Base-by-base conservation (phyloP, 164 flowering plant species). In the Santalum album region DNA sequence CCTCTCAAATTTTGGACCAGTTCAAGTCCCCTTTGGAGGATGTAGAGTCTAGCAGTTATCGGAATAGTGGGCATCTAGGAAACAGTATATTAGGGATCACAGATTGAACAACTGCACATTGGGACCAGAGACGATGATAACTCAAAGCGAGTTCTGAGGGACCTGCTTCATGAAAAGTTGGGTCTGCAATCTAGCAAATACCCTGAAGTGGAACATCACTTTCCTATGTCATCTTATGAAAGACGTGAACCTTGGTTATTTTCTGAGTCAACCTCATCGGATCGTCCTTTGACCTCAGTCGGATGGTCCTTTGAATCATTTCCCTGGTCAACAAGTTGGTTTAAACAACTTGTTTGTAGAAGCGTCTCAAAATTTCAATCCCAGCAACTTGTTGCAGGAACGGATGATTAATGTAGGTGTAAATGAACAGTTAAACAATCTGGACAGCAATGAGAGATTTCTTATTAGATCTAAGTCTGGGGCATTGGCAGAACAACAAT, bases 191-290 rank as follows among this genome's bases (percentile, higher is more conserved):
- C 54, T 51, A 14, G 6, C 1, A 25, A 32, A 25, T 51, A 19
- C 14, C 34, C 54, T 16, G 54, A 19, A 10, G 25, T 51, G 17
- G 54, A 51, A 21, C 40, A 55, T 49, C 49, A 9, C 6, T 46
- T 54, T 61, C 2, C 39, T 22, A 18, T 18, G 6, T 27, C 58
- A 18, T 61, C 65, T 22, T 48, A 53, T 25, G 42, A 22, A 49
- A 42, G 40, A 0, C 50, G 29, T 27, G 65, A 39, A 21, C 12
- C 29, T 39, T 11, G 48, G 29, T 58, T 45, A 15, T 24, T 49
- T 29, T 29, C 54, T 22, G 55, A 49, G 34, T 12, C 49, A 34
- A 21, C 40, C 17, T 32, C 54, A 19, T 51, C 42, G 12, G 36
- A 34, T 34, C 54, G 12, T 51, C 54, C 42, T n/a, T n/a, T n/a